phyloP scores from a whole-genome alignment of 805 yeast genomes.

The Wickerhamiella shivajii region DNA sequence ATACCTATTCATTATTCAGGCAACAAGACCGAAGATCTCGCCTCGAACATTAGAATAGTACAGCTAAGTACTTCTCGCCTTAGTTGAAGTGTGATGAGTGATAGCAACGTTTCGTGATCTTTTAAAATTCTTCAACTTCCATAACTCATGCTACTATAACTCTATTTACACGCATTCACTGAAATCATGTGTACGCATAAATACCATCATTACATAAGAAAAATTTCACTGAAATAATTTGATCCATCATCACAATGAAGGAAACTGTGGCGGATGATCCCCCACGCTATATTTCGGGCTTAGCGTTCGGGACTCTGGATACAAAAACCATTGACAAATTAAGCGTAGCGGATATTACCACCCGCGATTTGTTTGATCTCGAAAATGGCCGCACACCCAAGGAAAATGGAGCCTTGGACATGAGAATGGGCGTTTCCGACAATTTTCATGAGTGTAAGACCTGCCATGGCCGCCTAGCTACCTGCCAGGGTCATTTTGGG shows the following conservation, averaged over 20 bases:
- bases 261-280: slow-evolving; percentile 48
- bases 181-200: too few relatives aligned
- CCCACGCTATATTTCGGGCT: slow-evolving; percentile 80
- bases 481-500: slow-evolving; percentile 98
- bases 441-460: slow-evolving; percentile 77
- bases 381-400: slow-evolving; percentile 81
- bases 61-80: too few relatives aligned
- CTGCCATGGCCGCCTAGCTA: slow-evolving; percentile 79
- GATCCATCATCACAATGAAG: slow-evolving; percentile 25
- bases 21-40: too few relatives aligned
- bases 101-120: too few relatives aligned
- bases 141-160: too few relatives aligned
- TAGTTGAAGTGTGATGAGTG: too few relatives aligned
- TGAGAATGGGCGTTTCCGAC: slow-evolving; percentile 86
- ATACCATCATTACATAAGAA: too few relatives aligned
- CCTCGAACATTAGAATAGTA: too few relatives aligned
- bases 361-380: slow-evolving; percentile 82
- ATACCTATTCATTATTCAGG: too few relatives aligned
- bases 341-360: slow-evolving; percentile 84
- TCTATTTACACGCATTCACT: too few relatives aligned
- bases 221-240: too few relatives aligned
- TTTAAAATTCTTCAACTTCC: too few relatives aligned
- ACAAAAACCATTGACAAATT: slow-evolving; percentile 85
- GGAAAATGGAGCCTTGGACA: slow-evolving; percentile 75
- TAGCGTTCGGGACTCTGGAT: slow-evolving; percentile 86